Evolutionary conservation across 108 stramenopile species (phyloP), one percentile per base, ranked within the genome.

Genomic region (Pseudonitzschia multiseries): DNA sequence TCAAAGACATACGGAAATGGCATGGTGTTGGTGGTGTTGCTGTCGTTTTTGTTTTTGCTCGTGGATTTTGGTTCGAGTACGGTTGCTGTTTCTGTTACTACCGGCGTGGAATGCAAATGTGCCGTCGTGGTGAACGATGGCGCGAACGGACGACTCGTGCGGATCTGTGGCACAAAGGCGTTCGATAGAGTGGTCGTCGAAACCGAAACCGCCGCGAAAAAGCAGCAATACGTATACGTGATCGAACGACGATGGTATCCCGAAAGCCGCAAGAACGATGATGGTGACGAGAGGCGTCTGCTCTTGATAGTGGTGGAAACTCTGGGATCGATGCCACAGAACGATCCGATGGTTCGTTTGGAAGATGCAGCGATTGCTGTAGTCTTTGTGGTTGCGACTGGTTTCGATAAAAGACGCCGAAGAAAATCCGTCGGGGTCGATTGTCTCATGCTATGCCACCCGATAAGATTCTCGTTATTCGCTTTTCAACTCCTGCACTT

Each of bases 181-280:
- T 8, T 17, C n/a, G 61, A 62, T 17, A 62, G 29, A 13, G 61
- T n/a, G 8, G 28, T 62, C 15, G 33, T 62, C 33, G 61, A 22
- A 40, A 62, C 61, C 33, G 61, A 22, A 40, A 62, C 61, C 61
- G 36, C 61, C 0, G 61, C 61, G 17, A 62, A 62, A 32, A 62
- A 62, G 15, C 61, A 62, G 61, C 61, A 62, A 33, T 42, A 62
- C 9, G 61, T 62, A 33, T 42, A 62, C 9, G 61, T 62, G 9
- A 62, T 62, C 32, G 61, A 41, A 4, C 36, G 61, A 20, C 61
- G 9, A 24, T 26, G 10, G 22, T 56, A 56, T 26, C 26, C 46
- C 46, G 46, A 10, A 18, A 48, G 46, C n/a, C n/a, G n/a, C n/a
- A n/a, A n/a, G 46, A 48, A 56, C 22, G 9, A 20, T 2, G 26